These are phyloP conservation scores for Clonostachys solani DNA, from an alignment of 2,329 filamentous ascomycete species.

Conservation along the genomic window DNA sequence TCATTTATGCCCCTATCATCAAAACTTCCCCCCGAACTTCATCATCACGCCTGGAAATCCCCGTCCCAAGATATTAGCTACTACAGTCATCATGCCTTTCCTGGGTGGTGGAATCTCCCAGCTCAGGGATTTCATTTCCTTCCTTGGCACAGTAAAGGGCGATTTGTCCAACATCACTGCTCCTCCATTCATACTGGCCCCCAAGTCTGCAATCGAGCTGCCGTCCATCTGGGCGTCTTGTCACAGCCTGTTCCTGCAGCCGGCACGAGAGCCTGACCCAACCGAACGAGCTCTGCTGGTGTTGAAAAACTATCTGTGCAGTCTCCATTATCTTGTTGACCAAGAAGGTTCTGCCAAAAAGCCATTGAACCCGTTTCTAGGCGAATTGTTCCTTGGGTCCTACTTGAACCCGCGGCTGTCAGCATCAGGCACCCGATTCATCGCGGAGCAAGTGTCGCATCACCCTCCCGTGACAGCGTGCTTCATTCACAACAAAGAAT, in stretches of 20 bases:
- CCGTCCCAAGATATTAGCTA: too few species aligned
- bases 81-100: too few species aligned
- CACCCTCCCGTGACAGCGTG: slow-evolving; percentile 50
- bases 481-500: slow-evolving; percentile 35
- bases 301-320: slow-evolving; percentile 91
- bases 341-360: slow-evolving; percentile 28
- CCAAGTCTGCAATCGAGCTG: slow-evolving; percentile 45
- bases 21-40: too few species aligned
- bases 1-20: too few species aligned
- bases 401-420: slow-evolving; percentile 4
- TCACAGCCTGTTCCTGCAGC: slow-evolving; percentile 40
- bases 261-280: slow-evolving; percentile 35
- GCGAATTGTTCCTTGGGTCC: slow-evolving; percentile 40
- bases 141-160: slow-evolving; percentile 27
- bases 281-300: slow-evolving; percentile 39
- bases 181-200: slow-evolving; percentile 42
- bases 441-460: slow-evolving; percentile 43
- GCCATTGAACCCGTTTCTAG: slow-evolving; percentile 47
- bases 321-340: slow-evolving; percentile 46
- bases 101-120: slow-evolving; percentile 1
- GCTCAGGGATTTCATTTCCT: slow-evolving; percentile 9
- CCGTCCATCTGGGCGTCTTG: slow-evolving; percentile 46
- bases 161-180: slow-evolving; percentile 48
- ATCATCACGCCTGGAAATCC: too few species aligned
- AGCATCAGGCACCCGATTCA: slow-evolving; percentile 14